These are phyloP conservation scores for Alternaria gaisen DNA, from an alignment of 2,329 filamentous ascomycete genomes.

Conservation along the genomic window DNA sequence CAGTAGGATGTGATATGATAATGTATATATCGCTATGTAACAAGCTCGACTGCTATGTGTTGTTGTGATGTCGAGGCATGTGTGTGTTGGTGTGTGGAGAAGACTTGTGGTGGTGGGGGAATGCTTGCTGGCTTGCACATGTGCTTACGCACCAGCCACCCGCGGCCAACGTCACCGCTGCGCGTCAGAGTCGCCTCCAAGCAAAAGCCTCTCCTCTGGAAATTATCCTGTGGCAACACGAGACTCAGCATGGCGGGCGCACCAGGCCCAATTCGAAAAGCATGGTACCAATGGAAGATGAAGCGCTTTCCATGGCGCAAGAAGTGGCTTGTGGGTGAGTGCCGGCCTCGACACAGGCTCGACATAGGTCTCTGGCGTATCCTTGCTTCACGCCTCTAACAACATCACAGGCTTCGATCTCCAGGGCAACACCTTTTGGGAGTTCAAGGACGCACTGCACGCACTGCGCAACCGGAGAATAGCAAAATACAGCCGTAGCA, in stretches of 20 bases:
- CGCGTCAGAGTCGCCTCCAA: constrained; percentile 23
- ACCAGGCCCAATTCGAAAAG: constrained; percentile 50
- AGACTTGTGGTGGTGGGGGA: constrained; percentile 20
- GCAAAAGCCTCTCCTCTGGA: background rate
- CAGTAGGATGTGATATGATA: constrained; percentile 3
- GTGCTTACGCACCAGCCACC: constrained; percentile 36
- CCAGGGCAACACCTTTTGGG: constrained; percentile 72
- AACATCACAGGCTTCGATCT: constrained; percentile 64
- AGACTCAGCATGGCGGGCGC: constrained; percentile 46
- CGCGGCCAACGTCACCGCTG: constrained; percentile 36
- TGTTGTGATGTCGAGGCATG: constrained; percentile 4
- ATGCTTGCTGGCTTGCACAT: constrained; percentile 24
- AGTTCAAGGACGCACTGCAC: constrained; percentile 68
- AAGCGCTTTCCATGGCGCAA: constrained; percentile 69
- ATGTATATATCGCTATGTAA: constrained; percentile 3
- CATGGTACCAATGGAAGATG: constrained; percentile 71
- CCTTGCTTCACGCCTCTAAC: constrained; percentile 19
- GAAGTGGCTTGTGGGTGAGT: constrained; percentile 65
- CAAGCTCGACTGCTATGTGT: background rate
- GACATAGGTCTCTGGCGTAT: constrained; percentile 7
- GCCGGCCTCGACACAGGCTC: background rate
- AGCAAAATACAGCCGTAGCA: constrained; percentile 62
- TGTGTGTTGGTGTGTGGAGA: constrained; percentile 3
- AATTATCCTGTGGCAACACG: constrained; percentile 15
- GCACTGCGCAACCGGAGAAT: constrained; percentile 65